Base-by-base conservation (phyloP, 2,329 filamentous ascomycete genomes). In the Fonsecaea nubica region DNA sequence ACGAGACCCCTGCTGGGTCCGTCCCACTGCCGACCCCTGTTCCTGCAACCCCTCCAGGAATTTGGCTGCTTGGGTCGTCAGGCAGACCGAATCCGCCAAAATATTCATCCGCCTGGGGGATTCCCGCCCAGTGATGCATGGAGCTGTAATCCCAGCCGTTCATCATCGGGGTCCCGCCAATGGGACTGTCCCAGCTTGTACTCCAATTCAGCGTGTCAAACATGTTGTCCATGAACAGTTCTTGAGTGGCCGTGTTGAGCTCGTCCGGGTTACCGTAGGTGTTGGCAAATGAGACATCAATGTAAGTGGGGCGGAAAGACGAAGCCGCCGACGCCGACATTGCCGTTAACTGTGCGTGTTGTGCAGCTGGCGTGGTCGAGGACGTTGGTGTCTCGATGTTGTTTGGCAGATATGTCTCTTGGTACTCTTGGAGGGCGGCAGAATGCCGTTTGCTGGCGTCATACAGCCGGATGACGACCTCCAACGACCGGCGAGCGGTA, bases 401-500 rank as follows among this genome's bases (percentile, higher is more conserved):
- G 8, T 45, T 59, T 33, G 62, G 61, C 4, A 60, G 52, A 45
- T 56, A 59, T 30, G 53, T 12, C 8, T 66, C 63, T 38, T 56
- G 62, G 21, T 33, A 25, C 38, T 72, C 48, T 64, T 69, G 21
- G 50, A 66, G 21, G 42, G 21, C 3, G 72, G 63, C 18, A 67
- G 68, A 18, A 73, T 71, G 18, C 6, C 77, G 73, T 66, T 78
- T 78, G 64, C 77, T 78, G 12, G 87, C 87, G 71, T 89, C 87
- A 73, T 89, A 88, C 78, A 90, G 87, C 70, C 86, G 83, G 72
- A 81, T 84, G 30, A 90, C 83, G 3, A 89, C 87, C 75, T 90
- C 87, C 53, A 87, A 80, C 61, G 86, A 88, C 64, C 87, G 82
- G 68, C 85, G 83, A 0, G 87, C 88, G 2, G 87, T 86, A 35